Conservation (phyloP, 2,329 filamentous ascomycete genomes). For the Reticulascus tulasneorum region DNA sequence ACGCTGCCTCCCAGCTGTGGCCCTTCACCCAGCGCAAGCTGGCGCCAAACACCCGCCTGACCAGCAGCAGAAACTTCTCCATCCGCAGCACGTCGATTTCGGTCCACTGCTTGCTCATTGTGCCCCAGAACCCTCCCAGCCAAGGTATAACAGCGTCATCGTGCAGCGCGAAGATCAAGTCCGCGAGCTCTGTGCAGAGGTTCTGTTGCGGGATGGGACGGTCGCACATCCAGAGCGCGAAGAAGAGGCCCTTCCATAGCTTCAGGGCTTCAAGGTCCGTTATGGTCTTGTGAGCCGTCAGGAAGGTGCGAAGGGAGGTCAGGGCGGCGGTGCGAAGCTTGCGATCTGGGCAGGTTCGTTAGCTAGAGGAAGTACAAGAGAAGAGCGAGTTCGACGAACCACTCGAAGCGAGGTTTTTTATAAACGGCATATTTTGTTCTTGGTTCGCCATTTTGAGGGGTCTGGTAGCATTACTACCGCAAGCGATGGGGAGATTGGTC, state of each 20-base stretch:
- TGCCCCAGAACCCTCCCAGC: slow-evolving; percentile 44
- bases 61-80: slow-evolving; percentile 89
- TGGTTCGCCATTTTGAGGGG: slow-evolving; percentile 31
- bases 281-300: slow-evolving; percentile 60
- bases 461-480: not conserved
- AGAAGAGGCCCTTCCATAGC: slow-evolving; percentile 94
- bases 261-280: slow-evolving; percentile 71
- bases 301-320: slow-evolving; percentile 71
- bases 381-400: slow-evolving; percentile 46
- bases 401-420: slow-evolving; percentile 79
- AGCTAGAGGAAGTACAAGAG: not conserved
- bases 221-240: slow-evolving; percentile 91
- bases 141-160: slow-evolving; percentile 15
- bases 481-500: too few species aligned
- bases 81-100: slow-evolving; percentile 71
- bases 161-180: slow-evolving; percentile 38
- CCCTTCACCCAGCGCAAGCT: slow-evolving; percentile 51
- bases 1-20: slow-evolving; percentile 24
- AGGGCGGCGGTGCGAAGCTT: slow-evolving; percentile 74
- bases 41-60: slow-evolving; percentile 73
- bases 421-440: slow-evolving; percentile 63
- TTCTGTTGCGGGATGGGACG: slow-evolving; percentile 82
- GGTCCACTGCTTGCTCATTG: slow-evolving; percentile 65
- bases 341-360: slow-evolving; percentile 53
- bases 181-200: slow-evolving; percentile 73